These are phyloP conservation scores for Phytophthora agathidicida DNA, from an alignment of 352 stramenopile species.

Conservation along the genomic window DNA sequence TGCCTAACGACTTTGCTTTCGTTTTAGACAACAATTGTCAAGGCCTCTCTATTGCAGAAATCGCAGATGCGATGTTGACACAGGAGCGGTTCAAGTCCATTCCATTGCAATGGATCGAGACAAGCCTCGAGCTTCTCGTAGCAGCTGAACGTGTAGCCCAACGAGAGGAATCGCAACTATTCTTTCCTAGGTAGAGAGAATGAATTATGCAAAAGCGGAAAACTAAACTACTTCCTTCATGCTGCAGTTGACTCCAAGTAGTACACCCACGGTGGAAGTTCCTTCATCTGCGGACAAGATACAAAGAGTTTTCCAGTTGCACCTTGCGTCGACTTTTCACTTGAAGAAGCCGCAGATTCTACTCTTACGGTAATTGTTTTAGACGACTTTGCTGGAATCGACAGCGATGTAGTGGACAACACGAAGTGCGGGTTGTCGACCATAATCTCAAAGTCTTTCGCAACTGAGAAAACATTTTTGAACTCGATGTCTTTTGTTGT, in stretches of 20 bases:
- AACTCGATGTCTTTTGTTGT: slow-evolving; percentile 82
- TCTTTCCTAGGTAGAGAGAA: slow-evolving; percentile 30
- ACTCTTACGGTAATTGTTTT: slow-evolving; percentile 68
- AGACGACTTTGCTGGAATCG: slow-evolving; percentile 72
- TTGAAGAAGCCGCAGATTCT: slow-evolving; percentile 28
- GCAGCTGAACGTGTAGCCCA: slow-evolving; percentile 31
- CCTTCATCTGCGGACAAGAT: slow-evolving; percentile 67
- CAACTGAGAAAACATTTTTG: slow-evolving; percentile 88
- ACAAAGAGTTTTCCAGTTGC: slow-evolving; percentile 80
- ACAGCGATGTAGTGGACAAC: slow-evolving; percentile 55
- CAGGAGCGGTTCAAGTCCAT: slow-evolving; percentile 56
- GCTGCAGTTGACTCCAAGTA: slow-evolving; percentile 65
- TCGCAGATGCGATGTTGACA: slow-evolving; percentile 54
- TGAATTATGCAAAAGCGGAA: neutral
- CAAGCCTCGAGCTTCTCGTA: slow-evolving; percentile 40
- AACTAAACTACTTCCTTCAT: neutral
- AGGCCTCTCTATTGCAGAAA: slow-evolving; percentile 46
- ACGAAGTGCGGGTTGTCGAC: slow-evolving; percentile 83
- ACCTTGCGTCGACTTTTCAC: slow-evolving; percentile 16
- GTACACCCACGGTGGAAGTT: slow-evolving; percentile 88
- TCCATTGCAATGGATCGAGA: slow-evolving; percentile 60
- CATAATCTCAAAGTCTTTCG: slow-evolving; percentile 78
- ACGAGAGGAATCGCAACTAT: slow-evolving; percentile 43
- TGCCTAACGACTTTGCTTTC: slow-evolving; percentile 3
- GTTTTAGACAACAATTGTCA: slow-evolving; percentile 35